phyloP scores from a whole-genome alignment of 768 basidiomycete genomes.

The Collybiopsis luxurians region DNA sequence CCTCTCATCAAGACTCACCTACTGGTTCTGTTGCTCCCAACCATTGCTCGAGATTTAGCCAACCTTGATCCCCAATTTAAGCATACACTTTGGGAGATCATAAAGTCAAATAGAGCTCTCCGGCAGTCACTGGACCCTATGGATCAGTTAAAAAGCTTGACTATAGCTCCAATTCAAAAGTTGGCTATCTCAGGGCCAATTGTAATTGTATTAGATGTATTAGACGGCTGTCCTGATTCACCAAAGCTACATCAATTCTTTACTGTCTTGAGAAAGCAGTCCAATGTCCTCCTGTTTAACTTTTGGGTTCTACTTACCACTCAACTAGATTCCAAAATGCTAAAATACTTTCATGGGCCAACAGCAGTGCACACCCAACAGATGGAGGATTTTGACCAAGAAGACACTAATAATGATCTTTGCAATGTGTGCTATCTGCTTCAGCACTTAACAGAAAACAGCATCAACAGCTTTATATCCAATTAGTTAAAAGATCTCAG shows the following conservation, averaged over 20 bases:
- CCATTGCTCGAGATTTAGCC: neutral
- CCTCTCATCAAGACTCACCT: neutral
- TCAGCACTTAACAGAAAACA: neutral
- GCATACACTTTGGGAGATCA: neutral
- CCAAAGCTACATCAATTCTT: neutral
- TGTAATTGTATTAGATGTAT: neutral
- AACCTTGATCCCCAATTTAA: neutral
- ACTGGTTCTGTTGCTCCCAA: neutral
- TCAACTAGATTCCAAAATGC: neutral
- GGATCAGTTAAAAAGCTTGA: neutral
- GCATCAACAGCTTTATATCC: neutral
- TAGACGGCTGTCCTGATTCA: neutral
- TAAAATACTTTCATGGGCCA: neutral
- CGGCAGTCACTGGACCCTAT: neutral
- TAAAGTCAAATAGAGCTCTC: neutral
- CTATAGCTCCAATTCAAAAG: neutral
- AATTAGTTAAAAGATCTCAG: neutral
- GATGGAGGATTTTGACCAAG: neutral
- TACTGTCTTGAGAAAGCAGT: neutral
- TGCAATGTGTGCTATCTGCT: neutral
- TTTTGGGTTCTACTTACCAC: neutral
- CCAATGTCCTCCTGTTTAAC: neutral
- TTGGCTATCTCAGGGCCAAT: neutral
- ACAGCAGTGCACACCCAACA: neutral
- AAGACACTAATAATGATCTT: neutral